Conservation (phyloP, 805 yeast species). For the Clavispora santaluciae region DNA sequence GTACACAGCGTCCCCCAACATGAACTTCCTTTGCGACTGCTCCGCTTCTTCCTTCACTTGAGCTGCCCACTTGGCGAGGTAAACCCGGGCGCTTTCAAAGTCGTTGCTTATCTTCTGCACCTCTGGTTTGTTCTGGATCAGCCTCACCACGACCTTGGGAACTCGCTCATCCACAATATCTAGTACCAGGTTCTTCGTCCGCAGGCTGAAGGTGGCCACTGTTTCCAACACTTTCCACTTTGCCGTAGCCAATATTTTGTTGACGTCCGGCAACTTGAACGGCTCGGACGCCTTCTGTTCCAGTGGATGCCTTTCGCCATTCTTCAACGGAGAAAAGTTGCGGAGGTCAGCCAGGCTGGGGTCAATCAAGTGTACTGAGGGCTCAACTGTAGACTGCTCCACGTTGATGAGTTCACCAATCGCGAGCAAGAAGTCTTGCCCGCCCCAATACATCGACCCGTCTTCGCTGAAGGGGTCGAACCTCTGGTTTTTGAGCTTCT, state of each 20-base stretch:
- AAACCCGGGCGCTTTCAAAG: slow-evolving; percentile 87
- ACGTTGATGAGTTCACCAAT: slow-evolving; percentile 54
- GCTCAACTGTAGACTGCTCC: slow-evolving; percentile 67
- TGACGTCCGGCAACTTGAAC: slow-evolving; percentile 26
- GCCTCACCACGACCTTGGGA: slow-evolving; percentile 54
- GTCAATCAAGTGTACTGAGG: slow-evolving; percentile 68
- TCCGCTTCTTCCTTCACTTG: slow-evolving; percentile 89
- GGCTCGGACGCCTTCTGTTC: slow-evolving; percentile 11
- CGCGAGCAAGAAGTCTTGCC: slow-evolving; percentile 62
- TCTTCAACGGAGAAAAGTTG: slow-evolving; percentile 44
- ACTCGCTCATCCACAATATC: slow-evolving; percentile 59
- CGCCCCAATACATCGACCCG: slow-evolving; percentile 81
- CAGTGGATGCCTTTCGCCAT: not conserved
- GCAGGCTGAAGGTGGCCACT: slow-evolving; percentile 68
- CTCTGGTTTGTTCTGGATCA: slow-evolving; percentile 65
- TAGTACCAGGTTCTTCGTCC: slow-evolving; percentile 48
- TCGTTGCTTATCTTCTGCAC: slow-evolving; percentile 80
- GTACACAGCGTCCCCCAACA: slow-evolving; percentile 57
- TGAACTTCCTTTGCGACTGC: slow-evolving; percentile 46
- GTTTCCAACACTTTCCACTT: slow-evolving; percentile 85
- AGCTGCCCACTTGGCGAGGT: slow-evolving; percentile 94
- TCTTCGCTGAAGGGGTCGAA: slow-evolving; percentile 70
- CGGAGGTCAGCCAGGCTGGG: slow-evolving; percentile 66
- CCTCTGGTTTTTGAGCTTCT: slow-evolving; percentile 51
- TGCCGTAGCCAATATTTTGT: slow-evolving; percentile 55